Conservation (phyloP, 2,329 filamentous ascomycete genomes). For the Thielaviopsis ethacetica region DNA sequence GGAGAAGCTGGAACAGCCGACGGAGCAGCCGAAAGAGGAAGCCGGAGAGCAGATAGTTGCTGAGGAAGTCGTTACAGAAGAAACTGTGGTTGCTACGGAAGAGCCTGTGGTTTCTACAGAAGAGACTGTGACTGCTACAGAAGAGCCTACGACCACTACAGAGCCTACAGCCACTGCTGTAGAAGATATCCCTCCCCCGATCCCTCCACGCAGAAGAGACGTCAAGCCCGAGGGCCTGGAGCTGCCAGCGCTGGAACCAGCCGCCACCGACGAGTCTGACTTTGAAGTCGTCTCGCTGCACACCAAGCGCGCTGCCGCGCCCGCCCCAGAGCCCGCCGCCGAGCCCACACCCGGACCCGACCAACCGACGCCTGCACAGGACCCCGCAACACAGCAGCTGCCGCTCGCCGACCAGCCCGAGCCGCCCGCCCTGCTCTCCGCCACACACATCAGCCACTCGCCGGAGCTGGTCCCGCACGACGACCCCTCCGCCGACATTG, state of each 20-base stretch:
- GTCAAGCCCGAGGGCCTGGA: neutral
- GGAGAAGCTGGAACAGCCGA: neutral
- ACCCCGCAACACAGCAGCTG: neutral
- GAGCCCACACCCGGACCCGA: neutral
- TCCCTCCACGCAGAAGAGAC: slow-evolving; percentile 3
- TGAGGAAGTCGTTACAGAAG: neutral
- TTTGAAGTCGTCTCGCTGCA: slow-evolving; percentile 7
- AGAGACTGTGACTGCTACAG: too few relatives aligned
- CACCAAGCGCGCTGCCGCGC: neutral
- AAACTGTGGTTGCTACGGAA: neutral
- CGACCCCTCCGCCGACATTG: neutral
- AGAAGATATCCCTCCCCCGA: neutral
- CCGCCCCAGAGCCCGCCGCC: neutral
- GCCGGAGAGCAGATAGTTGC: too few relatives aligned
- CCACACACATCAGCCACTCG: neutral
- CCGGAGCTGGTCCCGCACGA: neutral
- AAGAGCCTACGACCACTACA: too few relatives aligned
- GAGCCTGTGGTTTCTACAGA: neutral
- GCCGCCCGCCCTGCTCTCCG: neutral
- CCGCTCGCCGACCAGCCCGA: neutral
- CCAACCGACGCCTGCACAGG: neutral
- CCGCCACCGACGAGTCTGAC: slow-evolving; percentile 10
- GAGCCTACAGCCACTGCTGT: too few relatives aligned
- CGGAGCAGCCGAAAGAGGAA: too few relatives aligned
- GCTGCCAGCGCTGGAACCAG: slow-evolving; percentile 9